A percentile compares a stretch with the other conserved stretches of the same genome.
Evolutionary conservation across 345 rosid genomes (phyloP).

Genomic region (Abelmoschus esculentus): DNA sequence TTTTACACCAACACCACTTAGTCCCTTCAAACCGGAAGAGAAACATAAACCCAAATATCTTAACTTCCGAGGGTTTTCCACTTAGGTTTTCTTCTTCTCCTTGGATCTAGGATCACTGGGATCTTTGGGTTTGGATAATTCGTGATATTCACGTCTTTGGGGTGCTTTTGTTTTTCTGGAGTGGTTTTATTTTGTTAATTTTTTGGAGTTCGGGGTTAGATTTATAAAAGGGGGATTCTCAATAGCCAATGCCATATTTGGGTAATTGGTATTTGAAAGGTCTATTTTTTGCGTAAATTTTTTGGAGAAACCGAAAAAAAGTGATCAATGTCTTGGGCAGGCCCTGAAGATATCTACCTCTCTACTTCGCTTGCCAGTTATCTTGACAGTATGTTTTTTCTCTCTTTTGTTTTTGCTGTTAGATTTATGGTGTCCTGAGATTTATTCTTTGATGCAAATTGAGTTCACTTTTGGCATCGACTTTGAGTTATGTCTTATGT

Average conservation of each 20-base stretch:
- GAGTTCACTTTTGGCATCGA: too few species aligned
- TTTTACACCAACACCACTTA: slow-evolving; percentile 8
- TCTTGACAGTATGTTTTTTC: slow-evolving; percentile 52
- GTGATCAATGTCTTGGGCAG: slow-evolving; percentile 69
- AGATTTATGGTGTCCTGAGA: background rate
- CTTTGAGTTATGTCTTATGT: too few species aligned
- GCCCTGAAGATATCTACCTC: slow-evolving; percentile 75
- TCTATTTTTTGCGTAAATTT: slow-evolving; percentile 22
- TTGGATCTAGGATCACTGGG: background rate
- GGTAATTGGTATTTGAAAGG: slow-evolving; percentile 19
- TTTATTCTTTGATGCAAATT: background rate
- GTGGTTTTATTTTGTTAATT: background rate
- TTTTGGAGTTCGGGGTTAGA: slow-evolving; percentile 2
- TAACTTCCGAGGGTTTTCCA: background rate
- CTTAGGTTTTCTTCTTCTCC: background rate
- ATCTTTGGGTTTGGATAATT: slow-evolving; percentile 7
- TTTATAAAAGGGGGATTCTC: slow-evolving; percentile 3
- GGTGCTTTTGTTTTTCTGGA: background rate
- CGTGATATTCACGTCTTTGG: slow-evolving; percentile 7
- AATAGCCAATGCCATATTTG: slow-evolving; percentile 36
- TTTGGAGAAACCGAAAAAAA: slow-evolving; percentile 36
- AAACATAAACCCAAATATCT: slow-evolving; percentile 3
- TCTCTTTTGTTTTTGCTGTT: background rate
- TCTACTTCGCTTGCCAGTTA: slow-evolving; percentile 86
- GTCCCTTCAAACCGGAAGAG: slow-evolving; percentile 8